These are phyloP conservation scores for Bacidia rubella DNA, from an alignment of 495 filamentous ascomycete genomes.

Conservation along the genomic window DNA sequence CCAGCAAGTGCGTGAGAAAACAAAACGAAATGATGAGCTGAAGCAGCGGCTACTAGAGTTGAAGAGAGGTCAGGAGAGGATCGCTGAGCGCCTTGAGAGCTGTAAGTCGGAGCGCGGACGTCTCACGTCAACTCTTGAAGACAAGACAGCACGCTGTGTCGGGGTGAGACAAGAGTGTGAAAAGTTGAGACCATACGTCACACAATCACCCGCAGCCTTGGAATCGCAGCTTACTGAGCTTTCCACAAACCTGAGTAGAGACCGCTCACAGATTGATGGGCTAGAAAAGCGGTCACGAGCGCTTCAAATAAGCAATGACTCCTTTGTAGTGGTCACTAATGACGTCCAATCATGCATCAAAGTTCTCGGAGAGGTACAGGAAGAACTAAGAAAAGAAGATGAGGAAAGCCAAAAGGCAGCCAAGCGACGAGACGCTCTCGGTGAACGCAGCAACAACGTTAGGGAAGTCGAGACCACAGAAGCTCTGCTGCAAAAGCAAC, in stretches of 20 bases:
- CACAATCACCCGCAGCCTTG: constrained; percentile 70
- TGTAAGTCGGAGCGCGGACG: constrained; percentile 58
- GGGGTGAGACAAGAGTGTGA: constrained; percentile 58
- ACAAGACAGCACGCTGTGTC: constrained; percentile 54
- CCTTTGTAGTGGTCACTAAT: constrained; percentile 65
- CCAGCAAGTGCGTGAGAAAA: constrained; percentile 63
- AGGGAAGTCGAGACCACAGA: constrained; percentile 84
- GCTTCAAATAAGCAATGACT: constrained; percentile 83
- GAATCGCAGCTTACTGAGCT: constrained; percentile 73
- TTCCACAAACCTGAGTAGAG: constrained; percentile 54
- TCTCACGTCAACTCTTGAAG: constrained; percentile 59
- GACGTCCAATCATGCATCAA: constrained; percentile 79
- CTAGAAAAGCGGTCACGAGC: constrained; percentile 76
- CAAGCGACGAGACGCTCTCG: constrained; percentile 72
- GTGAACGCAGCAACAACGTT: constrained; percentile 74
- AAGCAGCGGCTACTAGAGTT: constrained; percentile 67
- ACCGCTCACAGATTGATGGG: constrained; percentile 72
- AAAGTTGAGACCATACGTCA: constrained; percentile 81
- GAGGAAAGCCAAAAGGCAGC: constrained; percentile 68
- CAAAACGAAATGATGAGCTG: constrained; percentile 69
- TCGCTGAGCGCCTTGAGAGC: constrained; percentile 63
- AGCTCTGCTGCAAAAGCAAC: constrained; percentile 65
- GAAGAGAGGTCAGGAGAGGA: constrained; percentile 59
- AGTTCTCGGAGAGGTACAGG: constrained; percentile 73
- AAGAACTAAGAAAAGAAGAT: constrained; percentile 76